Percentiles rank a stretch among this genome's conserved stretches.
phyloP scores from a whole-genome alignment of 2,329 filamentous ascomycete genomes.

The Biscogniauxia mediterranea region DNA sequence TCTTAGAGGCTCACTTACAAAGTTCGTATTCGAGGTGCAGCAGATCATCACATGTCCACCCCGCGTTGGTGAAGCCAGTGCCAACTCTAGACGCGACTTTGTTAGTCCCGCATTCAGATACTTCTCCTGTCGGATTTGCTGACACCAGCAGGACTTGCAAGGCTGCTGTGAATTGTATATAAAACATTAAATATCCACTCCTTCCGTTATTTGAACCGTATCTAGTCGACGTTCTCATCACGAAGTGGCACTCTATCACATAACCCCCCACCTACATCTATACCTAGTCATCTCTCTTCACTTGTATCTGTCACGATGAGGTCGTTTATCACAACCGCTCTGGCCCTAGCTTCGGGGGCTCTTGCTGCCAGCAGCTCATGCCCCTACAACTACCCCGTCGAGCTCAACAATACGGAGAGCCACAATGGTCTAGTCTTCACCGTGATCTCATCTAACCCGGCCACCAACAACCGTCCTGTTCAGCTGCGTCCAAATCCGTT shows the following conservation, averaged over 20 bases:
- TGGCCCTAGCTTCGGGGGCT: slow-evolving; percentile 11
- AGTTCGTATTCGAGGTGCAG: not conserved
- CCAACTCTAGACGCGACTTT: not conserved
- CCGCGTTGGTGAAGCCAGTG: not conserved
- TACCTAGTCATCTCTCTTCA: not conserved
- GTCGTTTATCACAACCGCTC: slow-evolving; percentile 5
- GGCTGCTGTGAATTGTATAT: not conserved
- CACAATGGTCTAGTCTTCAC: slow-evolving; percentile 18
- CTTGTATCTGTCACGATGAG: slow-evolving; percentile 7
- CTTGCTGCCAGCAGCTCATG: slow-evolving; percentile 13
- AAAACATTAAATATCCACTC: not conserved
- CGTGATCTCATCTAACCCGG: slow-evolving; percentile 15
- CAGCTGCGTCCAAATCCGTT: slow-evolving; percentile 19
- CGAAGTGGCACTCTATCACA: not conserved
- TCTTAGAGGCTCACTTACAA: not conserved
- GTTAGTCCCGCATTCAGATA: not conserved
- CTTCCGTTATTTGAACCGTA: not conserved
- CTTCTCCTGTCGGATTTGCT: not conserved
- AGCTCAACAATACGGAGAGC: slow-evolving; percentile 20
- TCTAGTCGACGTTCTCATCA: not conserved
- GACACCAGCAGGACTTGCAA: not conserved
- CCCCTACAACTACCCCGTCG: slow-evolving; percentile 21
- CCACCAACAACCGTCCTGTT: slow-evolving; percentile 20
- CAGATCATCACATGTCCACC: not conserved
- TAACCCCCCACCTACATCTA: not conserved